Percentiles rank a stretch among this genome's conserved stretches.
phyloP scores from a whole-genome alignment of 306 rosid species.

The Styphnolobium japonicum region DNA sequence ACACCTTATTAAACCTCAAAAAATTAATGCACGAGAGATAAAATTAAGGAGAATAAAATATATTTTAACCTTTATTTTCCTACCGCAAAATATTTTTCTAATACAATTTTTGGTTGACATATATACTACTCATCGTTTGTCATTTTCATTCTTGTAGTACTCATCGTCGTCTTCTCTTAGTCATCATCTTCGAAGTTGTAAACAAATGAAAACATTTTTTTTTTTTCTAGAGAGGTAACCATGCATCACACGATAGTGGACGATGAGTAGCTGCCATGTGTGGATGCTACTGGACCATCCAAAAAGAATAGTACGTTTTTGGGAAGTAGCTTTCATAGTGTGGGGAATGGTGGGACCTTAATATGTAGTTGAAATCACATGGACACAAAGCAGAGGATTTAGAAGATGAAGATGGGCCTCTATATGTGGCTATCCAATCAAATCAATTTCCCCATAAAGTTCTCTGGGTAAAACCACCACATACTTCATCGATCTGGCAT shows the following conservation, averaged over 20 bases:
- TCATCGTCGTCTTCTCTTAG: not conserved
- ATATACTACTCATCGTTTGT: not conserved
- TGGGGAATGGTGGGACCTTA: not conserved
- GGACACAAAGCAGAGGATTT: not conserved
- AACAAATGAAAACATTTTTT: not conserved
- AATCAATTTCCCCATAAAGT: not conserved
- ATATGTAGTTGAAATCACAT: too few relatives aligned
- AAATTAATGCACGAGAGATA: too few relatives aligned
- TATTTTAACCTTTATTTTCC: not conserved
- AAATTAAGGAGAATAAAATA: too few relatives aligned
- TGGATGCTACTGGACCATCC: not conserved
- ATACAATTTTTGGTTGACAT: not conserved
- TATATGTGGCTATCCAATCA: not conserved
- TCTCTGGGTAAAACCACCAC: not conserved
- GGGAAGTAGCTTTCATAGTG: not conserved
- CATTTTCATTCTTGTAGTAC: not conserved
- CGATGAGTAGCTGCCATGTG: not conserved
- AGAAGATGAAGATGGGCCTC: not conserved
- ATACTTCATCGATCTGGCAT: not conserved
- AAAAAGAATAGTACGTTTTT: not conserved
- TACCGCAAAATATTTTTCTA: not conserved
- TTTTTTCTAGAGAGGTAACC: not conserved
- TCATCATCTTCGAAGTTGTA: not conserved
- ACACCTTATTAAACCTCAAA: too few relatives aligned
- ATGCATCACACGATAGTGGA: not conserved